Percentiles rank a stretch among this genome's conserved stretches.
Conservation (phyloP, 345 rosid genomes). For the Corchorus olitorius region DNA sequence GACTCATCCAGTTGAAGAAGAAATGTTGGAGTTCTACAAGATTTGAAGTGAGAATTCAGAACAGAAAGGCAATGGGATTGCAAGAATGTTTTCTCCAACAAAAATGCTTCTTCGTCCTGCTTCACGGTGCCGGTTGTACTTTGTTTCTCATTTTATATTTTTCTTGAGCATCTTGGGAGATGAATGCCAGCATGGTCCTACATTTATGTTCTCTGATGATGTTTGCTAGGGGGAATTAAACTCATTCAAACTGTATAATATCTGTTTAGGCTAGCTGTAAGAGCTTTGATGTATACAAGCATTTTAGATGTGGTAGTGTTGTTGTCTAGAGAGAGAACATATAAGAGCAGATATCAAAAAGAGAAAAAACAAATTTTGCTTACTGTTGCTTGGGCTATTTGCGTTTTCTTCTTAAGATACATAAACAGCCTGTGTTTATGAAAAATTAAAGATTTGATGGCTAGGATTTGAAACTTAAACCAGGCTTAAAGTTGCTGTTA, state of each 20-base stretch:
- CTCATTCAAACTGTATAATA: not conserved
- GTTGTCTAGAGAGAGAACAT: not conserved
- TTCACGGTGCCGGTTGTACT: not conserved
- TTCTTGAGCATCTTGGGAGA: not conserved
- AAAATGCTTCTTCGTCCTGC: not conserved
- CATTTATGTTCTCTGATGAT: not conserved
- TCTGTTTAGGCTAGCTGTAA: not conserved
- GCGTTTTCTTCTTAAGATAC: not conserved
- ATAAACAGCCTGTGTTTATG: not conserved
- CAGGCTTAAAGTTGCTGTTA: too few relatives aligned
- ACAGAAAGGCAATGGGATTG: slow-evolving; percentile 7
- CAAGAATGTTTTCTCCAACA: slow-evolving; percentile 11
- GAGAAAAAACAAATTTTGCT: not conserved
- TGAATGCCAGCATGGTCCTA: not conserved
- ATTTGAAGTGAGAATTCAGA: slow-evolving; percentile 18
- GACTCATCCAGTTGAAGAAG: slow-evolving; percentile 87
- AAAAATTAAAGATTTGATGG: not conserved
- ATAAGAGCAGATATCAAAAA: not conserved
- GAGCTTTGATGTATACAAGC: not conserved
- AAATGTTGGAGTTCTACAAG: slow-evolving; percentile 79
- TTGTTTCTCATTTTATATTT: not conserved
- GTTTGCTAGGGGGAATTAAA: not conserved
- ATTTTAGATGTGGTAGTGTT: not conserved
- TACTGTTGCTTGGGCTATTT: not conserved
- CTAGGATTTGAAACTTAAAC: too few relatives aligned